A percentile compares a stretch with the other conserved stretches of the same genome.
These are phyloP conservation scores for Aspergillus coremiiformis DNA, from an alignment of 495 filamentous ascomycete species.

Conservation along the genomic window DNA sequence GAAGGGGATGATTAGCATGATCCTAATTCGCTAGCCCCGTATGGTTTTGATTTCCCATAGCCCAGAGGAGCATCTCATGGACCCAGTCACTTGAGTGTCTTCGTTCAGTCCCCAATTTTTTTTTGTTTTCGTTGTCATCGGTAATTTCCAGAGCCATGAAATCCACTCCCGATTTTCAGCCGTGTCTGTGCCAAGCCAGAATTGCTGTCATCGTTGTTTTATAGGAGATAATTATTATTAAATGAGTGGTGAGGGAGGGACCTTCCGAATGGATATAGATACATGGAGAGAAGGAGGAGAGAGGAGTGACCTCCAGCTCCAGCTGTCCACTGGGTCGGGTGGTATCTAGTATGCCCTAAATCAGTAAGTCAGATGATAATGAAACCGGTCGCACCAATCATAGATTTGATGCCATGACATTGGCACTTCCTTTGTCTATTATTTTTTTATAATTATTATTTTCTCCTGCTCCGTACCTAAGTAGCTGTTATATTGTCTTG, in stretches of 20 bases:
- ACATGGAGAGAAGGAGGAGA: not conserved
- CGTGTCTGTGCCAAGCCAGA: not conserved
- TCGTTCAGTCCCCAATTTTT: not conserved
- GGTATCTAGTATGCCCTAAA: too few relatives aligned
- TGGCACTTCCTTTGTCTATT: not conserved
- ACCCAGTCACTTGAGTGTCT: not conserved
- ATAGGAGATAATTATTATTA: not conserved
- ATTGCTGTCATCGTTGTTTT: not conserved
- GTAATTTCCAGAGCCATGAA: not conserved
- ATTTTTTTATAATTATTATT: not conserved
- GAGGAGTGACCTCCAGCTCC: not conserved
- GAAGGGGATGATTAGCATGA: slow-evolving; percentile 10
- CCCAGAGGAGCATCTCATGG: not conserved
- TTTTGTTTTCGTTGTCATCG: not conserved
- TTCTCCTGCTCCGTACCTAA: not conserved
- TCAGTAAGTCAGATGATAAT: not conserved
- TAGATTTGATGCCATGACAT: not conserved
- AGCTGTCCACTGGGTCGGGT: too few relatives aligned
- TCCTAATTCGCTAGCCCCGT: slow-evolving; percentile 4
- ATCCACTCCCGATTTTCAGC: not conserved
- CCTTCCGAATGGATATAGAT: not conserved
- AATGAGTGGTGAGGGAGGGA: not conserved
- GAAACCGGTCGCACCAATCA: not conserved
- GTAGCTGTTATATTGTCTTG: too few relatives aligned
- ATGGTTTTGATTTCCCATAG: not conserved